Evolutionary conservation across 768 basidiomycete genomes (phyloP).

Genomic region (Russula olivacea): DNA sequence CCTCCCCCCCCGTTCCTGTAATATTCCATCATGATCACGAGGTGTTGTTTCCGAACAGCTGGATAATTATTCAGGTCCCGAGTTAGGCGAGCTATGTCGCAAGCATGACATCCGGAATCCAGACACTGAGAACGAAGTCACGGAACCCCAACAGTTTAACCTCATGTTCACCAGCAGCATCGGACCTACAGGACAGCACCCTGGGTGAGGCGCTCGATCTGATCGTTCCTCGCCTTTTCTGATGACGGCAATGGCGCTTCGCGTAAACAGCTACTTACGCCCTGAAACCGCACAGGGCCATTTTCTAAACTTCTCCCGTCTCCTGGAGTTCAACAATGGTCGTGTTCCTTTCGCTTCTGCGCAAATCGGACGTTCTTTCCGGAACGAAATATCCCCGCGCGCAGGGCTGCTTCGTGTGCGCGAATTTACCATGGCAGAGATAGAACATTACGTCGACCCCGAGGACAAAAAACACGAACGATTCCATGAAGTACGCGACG

Average conservation of each 20-base stretch:
- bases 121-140: constrained; percentile 86
- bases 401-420: constrained; percentile 94
- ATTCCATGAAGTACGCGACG: constrained; percentile 76
- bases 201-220: constrained; percentile 53
- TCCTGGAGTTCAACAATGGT: constrained; percentile 98
- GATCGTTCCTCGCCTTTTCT: not conserved
- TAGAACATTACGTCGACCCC: constrained; percentile 98
- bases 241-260: not conserved
- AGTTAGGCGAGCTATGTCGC: constrained; percentile 81
- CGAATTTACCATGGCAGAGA: constrained; percentile 99
- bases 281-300: constrained; percentile 99
- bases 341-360: constrained; percentile 96
- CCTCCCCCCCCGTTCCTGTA: not conserved
- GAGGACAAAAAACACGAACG: constrained; percentile 79
- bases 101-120: constrained; percentile 81
- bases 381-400: constrained; percentile 97
- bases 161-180: constrained; percentile 98
- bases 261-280: constrained; percentile 67
- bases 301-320: constrained; percentile 95
- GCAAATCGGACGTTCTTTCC: constrained; percentile 92
- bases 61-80: constrained; percentile 88
- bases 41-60: constrained; percentile 43
- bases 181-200: constrained; percentile 94
- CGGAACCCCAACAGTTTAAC: constrained; percentile 94
- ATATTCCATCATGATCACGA: constrained; percentile 17